phyloP scores from a whole-genome alignment of 371 early-diverging fungal genomes.

The Basidiobolus heterosporus region DNA sequence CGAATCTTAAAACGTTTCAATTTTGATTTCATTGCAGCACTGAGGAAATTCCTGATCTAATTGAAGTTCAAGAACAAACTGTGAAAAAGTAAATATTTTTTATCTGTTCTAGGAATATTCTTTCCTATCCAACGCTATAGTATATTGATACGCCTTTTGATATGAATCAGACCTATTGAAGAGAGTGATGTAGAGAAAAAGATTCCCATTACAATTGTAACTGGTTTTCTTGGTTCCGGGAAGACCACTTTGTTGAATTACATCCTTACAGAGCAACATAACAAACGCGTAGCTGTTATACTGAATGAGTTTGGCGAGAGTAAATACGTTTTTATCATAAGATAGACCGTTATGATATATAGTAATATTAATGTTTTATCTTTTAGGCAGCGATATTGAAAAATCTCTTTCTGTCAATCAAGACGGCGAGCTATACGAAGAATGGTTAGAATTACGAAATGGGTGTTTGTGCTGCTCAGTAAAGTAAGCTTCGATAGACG shows the following conservation, averaged over 20 bases:
- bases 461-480: constrained; percentile 94
- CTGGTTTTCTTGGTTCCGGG: constrained; percentile 79
- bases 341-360: not conserved
- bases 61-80: not conserved
- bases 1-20: too few relatives aligned
- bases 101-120: not conserved
- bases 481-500: constrained; percentile 35
- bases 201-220: constrained; percentile 62
- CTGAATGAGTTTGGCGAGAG: constrained; percentile 75
- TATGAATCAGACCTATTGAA: not conserved
- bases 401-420: constrained; percentile 65
- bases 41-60: not conserved
- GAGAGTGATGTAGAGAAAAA: constrained; percentile 9
- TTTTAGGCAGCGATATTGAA: constrained; percentile 75
- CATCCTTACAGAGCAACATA: constrained; percentile 77
- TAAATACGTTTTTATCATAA: constrained; percentile 5
- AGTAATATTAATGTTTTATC: not conserved
- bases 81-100: not conserved
- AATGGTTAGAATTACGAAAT: constrained; percentile 92
- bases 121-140: not conserved
- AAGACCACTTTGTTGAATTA: constrained; percentile 85
- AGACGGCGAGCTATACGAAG: constrained; percentile 73
- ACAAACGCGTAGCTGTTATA: constrained; percentile 88
- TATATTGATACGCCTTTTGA: not conserved
- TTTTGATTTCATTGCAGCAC: too few relatives aligned